A percentile compares a stretch with the other conserved stretches of the same genome.
These are phyloP conservation scores for Peltaster fructicola DNA, from an alignment of 2,329 filamentous ascomycete genomes.

Conservation along the genomic window DNA sequence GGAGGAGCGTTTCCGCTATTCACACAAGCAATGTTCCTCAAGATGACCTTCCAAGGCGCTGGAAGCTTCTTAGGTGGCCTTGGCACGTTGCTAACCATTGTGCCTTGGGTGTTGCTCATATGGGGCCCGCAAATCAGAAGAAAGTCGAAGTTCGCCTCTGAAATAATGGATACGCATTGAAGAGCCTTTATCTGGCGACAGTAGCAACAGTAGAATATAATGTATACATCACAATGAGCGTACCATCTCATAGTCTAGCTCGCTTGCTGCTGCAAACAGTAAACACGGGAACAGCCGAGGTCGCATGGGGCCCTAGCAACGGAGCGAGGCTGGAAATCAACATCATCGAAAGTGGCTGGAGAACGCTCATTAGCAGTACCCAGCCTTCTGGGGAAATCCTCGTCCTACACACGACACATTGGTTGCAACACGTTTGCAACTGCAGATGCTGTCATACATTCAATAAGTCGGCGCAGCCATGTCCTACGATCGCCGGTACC, in stretches of 20 bases:
- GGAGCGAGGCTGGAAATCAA: no score
- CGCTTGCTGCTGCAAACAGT: no score
- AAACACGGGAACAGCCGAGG: no score
- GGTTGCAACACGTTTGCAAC: no score
- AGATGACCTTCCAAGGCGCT: slow-evolving; percentile 52
- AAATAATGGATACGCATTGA: slow-evolving; percentile 15
- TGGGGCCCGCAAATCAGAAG: slow-evolving; percentile 60
- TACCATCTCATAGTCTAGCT: no score
- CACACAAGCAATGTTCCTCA: slow-evolving; percentile 53
- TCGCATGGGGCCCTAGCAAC: no score
- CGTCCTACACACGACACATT: no score
- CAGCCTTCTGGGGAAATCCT: no score
- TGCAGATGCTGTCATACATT: background rate
- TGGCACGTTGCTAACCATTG: slow-evolving; percentile 46
- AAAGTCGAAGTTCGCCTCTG: slow-evolving; percentile 55
- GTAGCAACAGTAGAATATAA: background rate
- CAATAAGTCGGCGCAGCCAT: slow-evolving; percentile 7
- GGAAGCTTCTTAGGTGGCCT: slow-evolving; percentile 63
- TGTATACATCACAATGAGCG: no score
- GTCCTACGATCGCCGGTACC: slow-evolving; percentile 35
- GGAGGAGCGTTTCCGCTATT: slow-evolving; percentile 69
- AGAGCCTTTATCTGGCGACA: no score
- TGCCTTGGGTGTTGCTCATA: slow-evolving; percentile 75
- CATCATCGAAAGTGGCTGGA: no score
- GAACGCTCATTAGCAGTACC: no score